A percentile compares a stretch with the other conserved stretches of the same genome.
Conservation (phyloP, 1,284 basidiomycete genomes). For the Paramarasmius palmivorus region DNA sequence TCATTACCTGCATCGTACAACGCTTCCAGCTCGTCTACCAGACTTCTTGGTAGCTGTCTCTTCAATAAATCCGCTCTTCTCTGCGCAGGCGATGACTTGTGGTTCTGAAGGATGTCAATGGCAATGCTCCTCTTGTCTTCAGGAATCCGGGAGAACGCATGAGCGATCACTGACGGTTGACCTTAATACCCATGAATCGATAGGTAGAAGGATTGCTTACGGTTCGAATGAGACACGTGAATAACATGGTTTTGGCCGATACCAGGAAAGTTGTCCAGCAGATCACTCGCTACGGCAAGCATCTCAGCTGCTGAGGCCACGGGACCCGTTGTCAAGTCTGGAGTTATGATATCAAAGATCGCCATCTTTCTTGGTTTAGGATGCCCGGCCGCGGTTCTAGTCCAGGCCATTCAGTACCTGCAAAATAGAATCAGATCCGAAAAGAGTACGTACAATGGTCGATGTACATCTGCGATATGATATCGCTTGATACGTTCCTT, state of each 20-base stretch:
- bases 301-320: conserved; percentile 69
- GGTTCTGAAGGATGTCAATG: conserved; percentile 61
- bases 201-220: conserved; percentile 38
- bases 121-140: conserved; percentile 50
- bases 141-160: conserved; percentile 62
- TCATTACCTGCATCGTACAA: conserved; percentile 59
- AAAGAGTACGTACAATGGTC: conserved; percentile 50
- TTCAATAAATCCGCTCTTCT: conserved; percentile 67
- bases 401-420: conserved; percentile 4
- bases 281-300: conserved; percentile 64
- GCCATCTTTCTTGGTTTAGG: conserved; percentile 72
- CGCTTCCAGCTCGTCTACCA: conserved; percentile 70
- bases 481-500: conserved; percentile 88
- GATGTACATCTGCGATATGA: conserved; percentile 77
- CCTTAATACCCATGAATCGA: not conserved
- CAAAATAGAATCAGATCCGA: not conserved
- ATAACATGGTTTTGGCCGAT: conserved; percentile 66
- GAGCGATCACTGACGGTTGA: conserved; percentile 57
- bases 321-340: conserved; percentile 61
- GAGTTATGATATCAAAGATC: conserved; percentile 78
- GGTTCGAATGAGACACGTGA: conserved; percentile 71
- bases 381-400: conserved; percentile 66
- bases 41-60: conserved; percentile 62
- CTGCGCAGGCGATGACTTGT: conserved; percentile 64
- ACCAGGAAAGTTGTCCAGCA: conserved; percentile 70